phyloP scores from a whole-genome alignment of 148 eudicot species.

The Cornus florida region DNA sequence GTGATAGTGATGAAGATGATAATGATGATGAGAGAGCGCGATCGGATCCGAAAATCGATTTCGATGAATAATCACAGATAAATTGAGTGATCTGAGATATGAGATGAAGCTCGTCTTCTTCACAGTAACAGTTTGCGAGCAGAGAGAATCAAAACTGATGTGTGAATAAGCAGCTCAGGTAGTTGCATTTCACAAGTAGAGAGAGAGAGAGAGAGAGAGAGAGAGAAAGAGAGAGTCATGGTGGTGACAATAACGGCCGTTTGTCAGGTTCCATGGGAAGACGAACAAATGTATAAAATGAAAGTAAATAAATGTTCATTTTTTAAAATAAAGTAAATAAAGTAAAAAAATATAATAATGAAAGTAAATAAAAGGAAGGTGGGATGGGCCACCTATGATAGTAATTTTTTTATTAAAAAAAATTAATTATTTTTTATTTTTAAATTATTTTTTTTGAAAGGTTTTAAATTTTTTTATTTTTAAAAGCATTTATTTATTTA shows the following conservation, averaged over 20 bases:
- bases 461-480: too few relatives aligned
- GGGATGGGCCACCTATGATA: too few relatives aligned
- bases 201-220: neutral
- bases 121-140: neutral
- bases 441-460: too few relatives aligned
- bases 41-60: neutral
- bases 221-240: neutral
- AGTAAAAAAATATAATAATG: too few relatives aligned
- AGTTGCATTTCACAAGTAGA: neutral
- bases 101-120: neutral
- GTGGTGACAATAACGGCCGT: neutral
- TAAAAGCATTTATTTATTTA: too few relatives aligned
- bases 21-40: neutral
- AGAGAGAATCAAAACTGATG: neutral
- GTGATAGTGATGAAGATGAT: neutral
- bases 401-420: too few relatives aligned
- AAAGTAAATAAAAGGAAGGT: too few relatives aligned
- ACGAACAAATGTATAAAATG: neutral
- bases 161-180: constrained; percentile 6
- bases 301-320: too few relatives aligned
- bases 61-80: neutral
- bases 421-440: too few relatives aligned
- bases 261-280: constrained; percentile 6
- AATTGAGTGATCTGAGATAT: neutral
- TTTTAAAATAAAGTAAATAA: too few relatives aligned